Evolutionary conservation across 768 basidiomycete genomes (phyloP), one percentile per base, ranked within the genome.

Genomic region (Floccularia luteovirens): DNA sequence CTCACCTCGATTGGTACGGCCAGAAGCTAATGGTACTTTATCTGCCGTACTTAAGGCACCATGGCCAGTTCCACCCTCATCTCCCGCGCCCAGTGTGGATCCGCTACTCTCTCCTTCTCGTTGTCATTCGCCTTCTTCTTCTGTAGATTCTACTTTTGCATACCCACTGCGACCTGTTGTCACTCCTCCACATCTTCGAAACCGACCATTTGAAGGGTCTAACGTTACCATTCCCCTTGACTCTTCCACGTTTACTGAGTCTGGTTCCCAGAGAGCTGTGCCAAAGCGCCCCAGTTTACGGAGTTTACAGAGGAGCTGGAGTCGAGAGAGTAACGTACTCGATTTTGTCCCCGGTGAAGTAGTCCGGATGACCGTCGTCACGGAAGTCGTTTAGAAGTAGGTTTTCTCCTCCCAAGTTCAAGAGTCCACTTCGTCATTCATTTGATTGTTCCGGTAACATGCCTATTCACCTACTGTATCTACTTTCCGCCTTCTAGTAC

Each of bases 271-370:
- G 25, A 39, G 30, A 6, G 30, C 38, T 10, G 5, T 27, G 5
- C 25, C 38, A n/a, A 39, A 30, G 19, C 38, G 38, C 14, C 38
- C 38, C n/a, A 39, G 38, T 20, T 20, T 39, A n/a, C 6, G 25
- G 12, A 19, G 25, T 10, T 21, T 39, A 10, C 6, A 30, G 8
- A 39, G 5, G 22, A 30, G n/a, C 38, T 39, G 38, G 38, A 27
- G 5, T 39, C 6, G 25, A 30, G 36, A 37, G 16, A 16, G 21
- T 16, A 8, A 27, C 5, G 24, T n/a, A 14, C 23, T 27, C 10
- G 25, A 7, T 14, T 7, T 27, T 8, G 10, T 10, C 6, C 6
- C 13, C 13, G 30, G 11, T n/a, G 13, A 39, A 6, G 25, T 30
- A n/a, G 24, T 39, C 19, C 38, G 30, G 17, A 39, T 39, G 38